These are phyloP conservation scores for Zoysia matrella DNA, from an alignment of 202 grass and related monocot genomes.

Conservation along the genomic window DNA sequence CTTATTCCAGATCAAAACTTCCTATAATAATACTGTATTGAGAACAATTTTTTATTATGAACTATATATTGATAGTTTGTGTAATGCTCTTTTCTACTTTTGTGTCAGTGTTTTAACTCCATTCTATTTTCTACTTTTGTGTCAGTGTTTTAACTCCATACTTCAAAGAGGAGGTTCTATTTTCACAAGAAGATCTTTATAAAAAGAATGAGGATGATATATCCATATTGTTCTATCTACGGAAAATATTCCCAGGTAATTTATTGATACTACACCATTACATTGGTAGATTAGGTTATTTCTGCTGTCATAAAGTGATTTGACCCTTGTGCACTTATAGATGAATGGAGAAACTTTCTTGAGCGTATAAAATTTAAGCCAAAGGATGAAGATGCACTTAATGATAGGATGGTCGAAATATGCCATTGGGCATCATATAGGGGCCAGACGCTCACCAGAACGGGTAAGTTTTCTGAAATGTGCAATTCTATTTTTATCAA, in stretches of 20 bases:
- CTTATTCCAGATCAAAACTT: background rate
- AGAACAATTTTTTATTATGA: slow-evolving; percentile 13
- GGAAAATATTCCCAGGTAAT: slow-evolving; percentile 78
- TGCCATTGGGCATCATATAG: slow-evolving; percentile 82
- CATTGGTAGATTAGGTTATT: background rate
- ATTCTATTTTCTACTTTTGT: slow-evolving; percentile 55
- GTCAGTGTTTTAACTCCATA: slow-evolving; percentile 86
- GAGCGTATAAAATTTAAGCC: slow-evolving; percentile 30
- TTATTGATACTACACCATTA: background rate
- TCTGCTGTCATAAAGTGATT: slow-evolving; percentile 32
- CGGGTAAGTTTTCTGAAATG: slow-evolving; percentile 58
- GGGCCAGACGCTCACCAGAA: slow-evolving; percentile 33
- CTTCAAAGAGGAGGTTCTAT: slow-evolving; percentile 80
- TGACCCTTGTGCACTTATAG: slow-evolving; percentile 50
- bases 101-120: slow-evolving; percentile 77
- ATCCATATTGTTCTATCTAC: slow-evolving; percentile 74
- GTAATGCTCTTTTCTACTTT: slow-evolving; percentile 36
- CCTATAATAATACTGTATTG: slow-evolving; percentile 9
- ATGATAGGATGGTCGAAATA: slow-evolving; percentile 18
- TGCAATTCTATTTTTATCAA: slow-evolving; percentile 20
- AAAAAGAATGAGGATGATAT: slow-evolving; percentile 80
- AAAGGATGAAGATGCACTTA: slow-evolving; percentile 34
- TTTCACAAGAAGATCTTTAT: slow-evolving; percentile 53
- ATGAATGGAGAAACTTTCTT: slow-evolving; percentile 87
- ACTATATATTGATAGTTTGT: background rate